These are phyloP conservation scores for Lactuca sativa DNA, from an alignment of 129 eudicot species.

Conservation along the genomic window DNA sequence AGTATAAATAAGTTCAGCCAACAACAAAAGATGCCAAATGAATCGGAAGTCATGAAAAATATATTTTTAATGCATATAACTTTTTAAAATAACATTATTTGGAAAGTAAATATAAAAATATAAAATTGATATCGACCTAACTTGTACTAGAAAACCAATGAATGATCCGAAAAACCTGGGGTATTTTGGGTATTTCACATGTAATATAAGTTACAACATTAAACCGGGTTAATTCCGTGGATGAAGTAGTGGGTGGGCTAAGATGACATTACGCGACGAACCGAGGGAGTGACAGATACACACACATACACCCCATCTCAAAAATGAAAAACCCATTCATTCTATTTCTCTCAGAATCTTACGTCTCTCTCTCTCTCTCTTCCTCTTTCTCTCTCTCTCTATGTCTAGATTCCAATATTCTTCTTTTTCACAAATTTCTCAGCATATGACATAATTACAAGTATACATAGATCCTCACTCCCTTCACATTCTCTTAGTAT, in stretches of 20 bases:
- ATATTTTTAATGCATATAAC: too few species aligned
- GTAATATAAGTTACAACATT: neutral
- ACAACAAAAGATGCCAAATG: neutral
- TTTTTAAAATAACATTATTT: too few species aligned
- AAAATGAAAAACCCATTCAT: neutral
- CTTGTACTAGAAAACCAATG: neutral
- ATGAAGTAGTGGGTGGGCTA: neutral
- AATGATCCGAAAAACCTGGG: neutral
- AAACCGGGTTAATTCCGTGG: neutral
- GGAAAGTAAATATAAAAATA: too few species aligned
- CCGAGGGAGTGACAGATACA: slow-evolving; percentile 21
- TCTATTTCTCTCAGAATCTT: slow-evolving; percentile 16
- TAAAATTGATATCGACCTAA: too few species aligned
- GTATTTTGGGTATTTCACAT: neutral
- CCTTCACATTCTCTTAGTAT: slow-evolving; percentile 18
- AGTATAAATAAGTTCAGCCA: too few species aligned
- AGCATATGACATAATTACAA: slow-evolving; percentile 17
- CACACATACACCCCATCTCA: neutral
- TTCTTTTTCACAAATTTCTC: slow-evolving; percentile 20
- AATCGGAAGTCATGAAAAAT: neutral
- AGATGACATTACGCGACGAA: slow-evolving; percentile 19
- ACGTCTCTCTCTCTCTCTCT: slow-evolving; percentile 1
- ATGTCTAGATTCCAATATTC: slow-evolving; percentile 26
- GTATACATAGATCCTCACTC: slow-evolving; percentile 28
- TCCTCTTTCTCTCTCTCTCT: neutral